Conservation (phyloP, 1,284 basidiomycete species). For the Tausonia pullulans region DNA sequence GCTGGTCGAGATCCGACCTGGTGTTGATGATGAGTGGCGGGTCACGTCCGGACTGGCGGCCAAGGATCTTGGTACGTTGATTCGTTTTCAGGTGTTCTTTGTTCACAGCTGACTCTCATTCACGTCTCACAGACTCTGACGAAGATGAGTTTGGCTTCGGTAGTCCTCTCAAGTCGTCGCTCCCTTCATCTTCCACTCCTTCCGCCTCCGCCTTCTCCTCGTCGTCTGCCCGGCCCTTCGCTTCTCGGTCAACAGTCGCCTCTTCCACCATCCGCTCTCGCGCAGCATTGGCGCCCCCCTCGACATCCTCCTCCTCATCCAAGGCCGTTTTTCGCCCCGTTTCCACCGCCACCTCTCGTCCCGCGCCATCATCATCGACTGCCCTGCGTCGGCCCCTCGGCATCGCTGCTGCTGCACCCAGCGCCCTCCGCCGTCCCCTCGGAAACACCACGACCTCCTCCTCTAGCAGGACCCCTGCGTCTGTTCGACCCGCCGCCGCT, state of each 20-base stretch:
- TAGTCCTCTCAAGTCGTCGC: background rate
- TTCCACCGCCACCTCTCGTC: too few relatives aligned
- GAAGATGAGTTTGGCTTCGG: background rate
- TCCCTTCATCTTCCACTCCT: background rate
- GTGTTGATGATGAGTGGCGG: background rate
- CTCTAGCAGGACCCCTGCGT: too few relatives aligned
- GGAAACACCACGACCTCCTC: too few relatives aligned
- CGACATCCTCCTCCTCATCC: too few relatives aligned
- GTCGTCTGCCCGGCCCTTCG: background rate
- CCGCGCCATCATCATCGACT: too few relatives aligned
- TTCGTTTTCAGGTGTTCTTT: background rate
- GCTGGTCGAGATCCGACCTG: background rate
- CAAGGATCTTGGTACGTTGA: background rate
- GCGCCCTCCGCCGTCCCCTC: too few relatives aligned
- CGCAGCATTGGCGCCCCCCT: too few relatives aligned
- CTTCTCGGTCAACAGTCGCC: background rate
- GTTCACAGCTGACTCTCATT: background rate
- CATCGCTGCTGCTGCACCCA: too few relatives aligned
- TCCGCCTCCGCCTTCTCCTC: background rate
- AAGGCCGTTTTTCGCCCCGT: too few relatives aligned
- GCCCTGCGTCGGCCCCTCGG: too few relatives aligned
- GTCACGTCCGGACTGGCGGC: background rate
- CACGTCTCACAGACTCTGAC: background rate
- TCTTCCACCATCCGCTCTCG: too few relatives aligned
- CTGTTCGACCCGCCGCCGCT: too few relatives aligned